A percentile compares a stretch with the other conserved stretches of the same genome.
Evolutionary conservation across 495 filamentous ascomycete species (phyloP).

Genomic region (Geoglossum glabrum): DNA sequence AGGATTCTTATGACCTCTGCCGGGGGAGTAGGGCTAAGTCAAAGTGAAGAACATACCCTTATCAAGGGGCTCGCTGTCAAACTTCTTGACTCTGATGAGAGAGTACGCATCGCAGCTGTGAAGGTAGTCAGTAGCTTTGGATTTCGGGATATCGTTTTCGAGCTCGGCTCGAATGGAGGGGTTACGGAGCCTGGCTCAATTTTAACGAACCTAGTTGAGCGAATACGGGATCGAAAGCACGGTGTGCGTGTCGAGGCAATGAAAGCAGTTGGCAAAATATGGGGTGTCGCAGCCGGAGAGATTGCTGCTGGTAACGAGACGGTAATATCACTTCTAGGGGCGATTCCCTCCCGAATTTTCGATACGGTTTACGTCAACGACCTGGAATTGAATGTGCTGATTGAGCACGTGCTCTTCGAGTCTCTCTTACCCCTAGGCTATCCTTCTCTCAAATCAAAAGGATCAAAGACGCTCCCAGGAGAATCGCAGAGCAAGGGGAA

Average conservation of each 20-base stretch:
- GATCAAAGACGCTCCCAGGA: constrained; percentile 34
- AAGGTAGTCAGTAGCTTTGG: constrained; percentile 58
- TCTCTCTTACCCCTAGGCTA: constrained; percentile 68
- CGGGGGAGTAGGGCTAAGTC: constrained; percentile 63
- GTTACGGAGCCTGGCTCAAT: constrained; percentile 48
- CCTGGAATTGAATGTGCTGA: constrained; percentile 56
- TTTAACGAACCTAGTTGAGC: constrained; percentile 61
- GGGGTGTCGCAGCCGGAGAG: constrained; percentile 78
- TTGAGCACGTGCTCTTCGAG: constrained; percentile 77
- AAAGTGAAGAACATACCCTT: constrained; percentile 51
- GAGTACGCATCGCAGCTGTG: constrained; percentile 71
- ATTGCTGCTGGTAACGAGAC: constrained; percentile 65
- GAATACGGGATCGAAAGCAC: constrained; percentile 70
- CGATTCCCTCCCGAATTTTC: constrained; percentile 68
- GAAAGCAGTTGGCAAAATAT: constrained; percentile 62
- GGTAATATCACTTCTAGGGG: constrained; percentile 47
- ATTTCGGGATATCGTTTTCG: constrained; percentile 57
- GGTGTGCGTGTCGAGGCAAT: constrained; percentile 70
- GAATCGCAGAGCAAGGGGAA: constrained; percentile 35
- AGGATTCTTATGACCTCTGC: constrained; percentile 67
- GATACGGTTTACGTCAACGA: constrained; percentile 86
- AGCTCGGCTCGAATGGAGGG: constrained; percentile 54
- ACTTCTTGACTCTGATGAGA: constrained; percentile 75
- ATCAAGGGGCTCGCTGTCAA: constrained; percentile 56
- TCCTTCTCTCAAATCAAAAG: constrained; percentile 56